These are phyloP conservation scores for Takashimella koratensis DNA, from an alignment of 1,284 basidiomycete species.

Conservation along the genomic window DNA sequence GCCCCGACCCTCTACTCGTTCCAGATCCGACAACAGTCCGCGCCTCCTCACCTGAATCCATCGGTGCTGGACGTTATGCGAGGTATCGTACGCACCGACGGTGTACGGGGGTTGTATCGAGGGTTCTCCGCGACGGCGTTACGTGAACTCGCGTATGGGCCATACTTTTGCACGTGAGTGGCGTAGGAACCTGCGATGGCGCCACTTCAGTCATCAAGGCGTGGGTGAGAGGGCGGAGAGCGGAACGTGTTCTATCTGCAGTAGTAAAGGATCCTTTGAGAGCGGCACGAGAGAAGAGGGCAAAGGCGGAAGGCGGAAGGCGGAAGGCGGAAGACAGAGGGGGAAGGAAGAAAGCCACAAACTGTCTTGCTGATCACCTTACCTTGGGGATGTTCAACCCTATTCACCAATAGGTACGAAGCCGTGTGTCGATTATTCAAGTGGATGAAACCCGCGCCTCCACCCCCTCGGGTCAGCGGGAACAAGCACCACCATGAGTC, in stretches of 20 bases:
- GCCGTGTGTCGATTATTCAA: conserved; percentile 62
- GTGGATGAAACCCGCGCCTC: conserved; percentile 22
- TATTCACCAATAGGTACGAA: conserved; percentile 57
- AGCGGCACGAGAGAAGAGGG: too few relatives aligned
- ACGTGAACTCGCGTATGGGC: conserved; percentile 73
- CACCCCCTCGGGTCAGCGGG: conserved; percentile 7
- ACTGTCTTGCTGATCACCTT: too few relatives aligned
- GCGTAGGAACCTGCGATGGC: too few relatives aligned
- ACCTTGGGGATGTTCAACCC: too few relatives aligned
- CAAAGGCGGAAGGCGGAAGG: too few relatives aligned
- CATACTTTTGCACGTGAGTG: conserved; percentile 71
- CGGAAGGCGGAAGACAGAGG: too few relatives aligned
- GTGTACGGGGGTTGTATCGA: conserved; percentile 68
- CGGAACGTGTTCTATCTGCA: too few relatives aligned
- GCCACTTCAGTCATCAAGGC: too few relatives aligned
- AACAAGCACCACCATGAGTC: conserved; percentile 45
- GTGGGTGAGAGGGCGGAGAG: not conserved
- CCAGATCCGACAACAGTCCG: conserved; percentile 65
- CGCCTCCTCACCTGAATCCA: conserved; percentile 44
- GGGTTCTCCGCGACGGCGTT: conserved; percentile 67
- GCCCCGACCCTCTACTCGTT: not conserved
- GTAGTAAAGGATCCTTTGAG: conserved; percentile 2
- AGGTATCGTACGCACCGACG: conserved; percentile 57
- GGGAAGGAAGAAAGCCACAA: too few relatives aligned
- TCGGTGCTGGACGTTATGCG: conserved; percentile 56